Conservation (phyloP, 2,329 filamentous ascomycete species). For the Plectosphaerella cucumerina region DNA sequence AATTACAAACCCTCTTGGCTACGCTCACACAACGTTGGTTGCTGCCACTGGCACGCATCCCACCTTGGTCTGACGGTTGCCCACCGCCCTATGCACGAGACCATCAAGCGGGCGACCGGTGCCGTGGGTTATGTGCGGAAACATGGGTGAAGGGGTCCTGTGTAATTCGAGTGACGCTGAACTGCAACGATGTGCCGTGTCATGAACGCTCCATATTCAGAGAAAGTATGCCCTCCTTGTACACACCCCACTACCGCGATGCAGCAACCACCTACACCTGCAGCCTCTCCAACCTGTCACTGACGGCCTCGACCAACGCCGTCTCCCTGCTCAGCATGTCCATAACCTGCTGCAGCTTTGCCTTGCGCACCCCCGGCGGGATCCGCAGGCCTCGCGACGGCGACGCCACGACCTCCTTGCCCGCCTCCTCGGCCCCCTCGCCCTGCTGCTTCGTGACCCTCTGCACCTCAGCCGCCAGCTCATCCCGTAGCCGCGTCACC, state of each 20-base stretch:
- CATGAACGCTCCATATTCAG: no score
- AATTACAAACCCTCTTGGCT: no score
- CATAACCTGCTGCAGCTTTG: constrained; percentile 61
- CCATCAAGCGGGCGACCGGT: no score
- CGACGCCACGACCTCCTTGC: constrained; percentile 21
- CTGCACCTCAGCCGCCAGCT: constrained; percentile 47
- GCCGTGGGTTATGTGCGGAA: no score
- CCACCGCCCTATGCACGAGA: no score
- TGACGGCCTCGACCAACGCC: constrained; percentile 64
- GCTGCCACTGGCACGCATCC: no score
- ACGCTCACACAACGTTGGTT: no score
- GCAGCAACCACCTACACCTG: constrained; percentile 16
- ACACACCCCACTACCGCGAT: no score
- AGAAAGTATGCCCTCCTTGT: no score
- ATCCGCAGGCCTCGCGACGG: constrained; percentile 44
- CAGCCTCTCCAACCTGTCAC: constrained; percentile 56
- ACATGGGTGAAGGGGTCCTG: no score
- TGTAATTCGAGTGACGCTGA: no score
- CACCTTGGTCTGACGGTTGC: no score
- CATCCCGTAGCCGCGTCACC: constrained; percentile 48
- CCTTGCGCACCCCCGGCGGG: constrained; percentile 56
- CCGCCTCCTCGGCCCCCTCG: constrained; percentile 12
- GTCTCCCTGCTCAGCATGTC: constrained; percentile 61
- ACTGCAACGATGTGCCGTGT: not conserved
- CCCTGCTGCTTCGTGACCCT: constrained; percentile 28